Conservation (phyloP, 805 yeast species). For the Ogataea pignaliae region DNA sequence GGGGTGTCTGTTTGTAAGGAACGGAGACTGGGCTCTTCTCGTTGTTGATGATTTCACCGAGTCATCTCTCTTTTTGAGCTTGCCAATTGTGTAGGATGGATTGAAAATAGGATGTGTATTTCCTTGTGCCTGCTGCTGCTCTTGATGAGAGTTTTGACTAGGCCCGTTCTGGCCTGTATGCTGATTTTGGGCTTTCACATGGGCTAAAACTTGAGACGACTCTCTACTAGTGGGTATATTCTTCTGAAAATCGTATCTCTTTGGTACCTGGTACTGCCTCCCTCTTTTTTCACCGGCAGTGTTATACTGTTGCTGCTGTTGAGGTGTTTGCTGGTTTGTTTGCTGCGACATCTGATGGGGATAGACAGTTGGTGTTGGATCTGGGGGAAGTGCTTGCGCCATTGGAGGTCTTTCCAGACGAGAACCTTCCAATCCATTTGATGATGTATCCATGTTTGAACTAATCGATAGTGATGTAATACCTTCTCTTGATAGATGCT, state of each 20-base stretch:
- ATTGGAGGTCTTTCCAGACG: not conserved
- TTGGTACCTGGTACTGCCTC: conserved; percentile 24
- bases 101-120: conserved; percentile 6
- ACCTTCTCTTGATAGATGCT: no score
- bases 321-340: not conserved
- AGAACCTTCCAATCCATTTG: no score
- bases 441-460: no score
- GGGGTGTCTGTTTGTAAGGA: conserved; percentile 1
- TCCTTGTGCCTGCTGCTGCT: conserved; percentile 3
- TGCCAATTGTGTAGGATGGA: conserved; percentile 12
- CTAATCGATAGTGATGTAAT: no score
- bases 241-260: conserved; percentile 26
- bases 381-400: not conserved
- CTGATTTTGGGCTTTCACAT: not conserved
- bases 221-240: conserved; percentile 18
- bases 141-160: conserved; percentile 3
- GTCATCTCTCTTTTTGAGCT: conserved; percentile 12
- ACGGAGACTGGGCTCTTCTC: conserved; percentile 13
- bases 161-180: no score
- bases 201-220: conserved; percentile 8
- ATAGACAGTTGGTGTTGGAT: no score
- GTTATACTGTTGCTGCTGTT: not conserved
- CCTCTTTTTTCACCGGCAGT: conserved; percentile 21
- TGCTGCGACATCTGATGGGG: no score
- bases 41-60: conserved; percentile 7